phyloP scores from a whole-genome alignment of 345 rosid genomes.

The Crucihimalaya himalaica region DNA sequence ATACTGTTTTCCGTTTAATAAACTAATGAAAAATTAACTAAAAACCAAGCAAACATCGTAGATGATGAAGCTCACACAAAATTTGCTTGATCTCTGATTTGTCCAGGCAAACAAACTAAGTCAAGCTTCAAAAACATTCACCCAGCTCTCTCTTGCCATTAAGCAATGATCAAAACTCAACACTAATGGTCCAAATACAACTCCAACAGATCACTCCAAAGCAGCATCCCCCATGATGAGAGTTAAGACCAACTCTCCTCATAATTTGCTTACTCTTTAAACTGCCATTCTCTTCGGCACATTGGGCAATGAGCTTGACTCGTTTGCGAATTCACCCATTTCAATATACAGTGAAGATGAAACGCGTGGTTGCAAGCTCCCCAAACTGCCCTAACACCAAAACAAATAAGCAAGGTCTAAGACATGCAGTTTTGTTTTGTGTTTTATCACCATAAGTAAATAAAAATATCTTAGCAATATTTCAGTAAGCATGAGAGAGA shows the following conservation, averaged over 20 bases:
- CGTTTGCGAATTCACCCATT: slow-evolving; percentile 91
- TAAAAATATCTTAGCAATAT: neutral
- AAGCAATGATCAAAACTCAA: slow-evolving; percentile 4
- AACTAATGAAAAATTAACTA: neutral
- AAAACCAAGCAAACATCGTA: neutral
- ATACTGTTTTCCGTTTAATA: neutral
- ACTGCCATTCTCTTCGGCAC: slow-evolving; percentile 87
- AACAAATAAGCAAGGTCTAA: slow-evolving; percentile 12
- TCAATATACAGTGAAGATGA: slow-evolving; percentile 94
- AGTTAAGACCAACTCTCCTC: neutral
- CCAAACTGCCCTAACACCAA: slow-evolving; percentile 52
- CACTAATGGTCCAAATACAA: neutral
- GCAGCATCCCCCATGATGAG: neutral
- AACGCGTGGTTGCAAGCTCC: slow-evolving; percentile 78
- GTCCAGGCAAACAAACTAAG: slow-evolving; percentile 2
- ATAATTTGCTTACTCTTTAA: slow-evolving; percentile 51
- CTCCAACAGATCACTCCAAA: slow-evolving; percentile 5
- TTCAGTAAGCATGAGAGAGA: neutral
- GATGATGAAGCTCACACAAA: neutral
- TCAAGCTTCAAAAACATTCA: neutral
- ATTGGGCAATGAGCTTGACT: slow-evolving; percentile 91
- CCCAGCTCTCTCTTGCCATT: neutral
- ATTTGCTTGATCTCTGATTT: neutral
- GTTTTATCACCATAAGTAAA: neutral
- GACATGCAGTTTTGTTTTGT: neutral